Evolutionary conservation across 192 early-diverging fungal species (phyloP).

Genomic region (Coemansia furcata): DNA sequence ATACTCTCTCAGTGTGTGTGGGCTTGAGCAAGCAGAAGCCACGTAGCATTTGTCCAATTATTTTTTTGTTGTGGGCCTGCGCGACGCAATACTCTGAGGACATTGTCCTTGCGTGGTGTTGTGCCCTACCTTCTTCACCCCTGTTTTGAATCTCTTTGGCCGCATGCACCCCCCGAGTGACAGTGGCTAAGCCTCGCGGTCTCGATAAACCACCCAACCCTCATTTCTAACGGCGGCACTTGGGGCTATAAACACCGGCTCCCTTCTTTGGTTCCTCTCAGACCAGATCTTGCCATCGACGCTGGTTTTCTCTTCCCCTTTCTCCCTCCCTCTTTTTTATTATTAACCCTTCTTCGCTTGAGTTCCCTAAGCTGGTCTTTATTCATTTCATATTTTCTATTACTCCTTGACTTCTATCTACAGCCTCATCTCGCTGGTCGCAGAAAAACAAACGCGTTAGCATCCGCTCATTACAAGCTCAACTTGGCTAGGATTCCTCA

Average conservation of each 20-base stretch:
- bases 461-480: constrained; percentile 5
- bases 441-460: constrained; percentile 15
- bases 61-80: neutral
- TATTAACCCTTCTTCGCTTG: neutral
- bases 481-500: neutral
- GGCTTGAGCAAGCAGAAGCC: constrained; percentile 10
- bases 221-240: constrained; percentile 8
- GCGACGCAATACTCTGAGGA: neutral
- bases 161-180: neutral
- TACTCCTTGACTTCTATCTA: neutral
- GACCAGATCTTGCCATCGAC: neutral
- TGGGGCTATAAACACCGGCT: constrained; percentile 1
- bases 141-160: neutral
- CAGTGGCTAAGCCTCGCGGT: neutral
- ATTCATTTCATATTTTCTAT: neutral
- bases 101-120: constrained; percentile 2
- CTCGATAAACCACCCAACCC: constrained; percentile 1
- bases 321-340: neutral
- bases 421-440: constrained; percentile 32
- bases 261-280: constrained; percentile 1
- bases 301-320: constrained; percentile 4
- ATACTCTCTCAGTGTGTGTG: constrained; percentile 8
- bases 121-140: neutral
- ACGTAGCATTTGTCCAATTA: constrained; percentile 1
- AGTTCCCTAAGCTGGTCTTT: constrained; percentile 31